phyloP scores from a whole-genome alignment of 305 asterid genomes.

The Solanum aculeatissimum region DNA sequence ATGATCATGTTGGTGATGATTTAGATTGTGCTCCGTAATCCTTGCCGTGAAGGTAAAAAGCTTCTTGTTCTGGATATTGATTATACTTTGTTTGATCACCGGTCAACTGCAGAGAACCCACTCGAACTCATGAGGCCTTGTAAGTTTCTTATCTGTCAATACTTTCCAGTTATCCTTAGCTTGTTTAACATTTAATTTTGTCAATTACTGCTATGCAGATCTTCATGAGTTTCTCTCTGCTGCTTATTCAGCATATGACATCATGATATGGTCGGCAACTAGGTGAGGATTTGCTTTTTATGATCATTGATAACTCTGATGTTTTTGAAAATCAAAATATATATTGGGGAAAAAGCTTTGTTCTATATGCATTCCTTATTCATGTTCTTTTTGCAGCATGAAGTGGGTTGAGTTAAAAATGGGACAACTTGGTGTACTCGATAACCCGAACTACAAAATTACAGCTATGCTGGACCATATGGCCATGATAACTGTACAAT shows the following conservation, averaged over 20 bases:
- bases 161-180: not conserved
- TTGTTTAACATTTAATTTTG: not conserved
- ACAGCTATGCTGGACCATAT: constrained; percentile 84
- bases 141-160: constrained; percentile 25
- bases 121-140: constrained; percentile 90
- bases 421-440: constrained; percentile 91
- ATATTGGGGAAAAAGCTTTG: not conserved
- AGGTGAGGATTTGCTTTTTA: constrained; percentile 25
- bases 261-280: constrained; percentile 98
- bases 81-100: constrained; percentile 90
- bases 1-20: not conserved
- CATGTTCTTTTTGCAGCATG: constrained; percentile 53
- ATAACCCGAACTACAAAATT: constrained; percentile 72
- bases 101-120: constrained; percentile 93
- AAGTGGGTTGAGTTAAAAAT: constrained; percentile 91
- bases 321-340: not conserved
- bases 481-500: constrained; percentile 88
- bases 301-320: not conserved
- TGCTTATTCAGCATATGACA: constrained; percentile 83
- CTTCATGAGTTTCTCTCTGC: constrained; percentile 95
- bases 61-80: constrained; percentile 91
- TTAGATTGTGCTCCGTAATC: constrained; percentile 72
- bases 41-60: constrained; percentile 89
- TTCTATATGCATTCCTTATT: not conserved
- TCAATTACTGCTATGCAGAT: constrained; percentile 33